Evolutionary conservation across 2,329 filamentous ascomycete species (phyloP), one percentile per base, ranked within the genome.

Genomic region (Diaporthe australafricana): DNA sequence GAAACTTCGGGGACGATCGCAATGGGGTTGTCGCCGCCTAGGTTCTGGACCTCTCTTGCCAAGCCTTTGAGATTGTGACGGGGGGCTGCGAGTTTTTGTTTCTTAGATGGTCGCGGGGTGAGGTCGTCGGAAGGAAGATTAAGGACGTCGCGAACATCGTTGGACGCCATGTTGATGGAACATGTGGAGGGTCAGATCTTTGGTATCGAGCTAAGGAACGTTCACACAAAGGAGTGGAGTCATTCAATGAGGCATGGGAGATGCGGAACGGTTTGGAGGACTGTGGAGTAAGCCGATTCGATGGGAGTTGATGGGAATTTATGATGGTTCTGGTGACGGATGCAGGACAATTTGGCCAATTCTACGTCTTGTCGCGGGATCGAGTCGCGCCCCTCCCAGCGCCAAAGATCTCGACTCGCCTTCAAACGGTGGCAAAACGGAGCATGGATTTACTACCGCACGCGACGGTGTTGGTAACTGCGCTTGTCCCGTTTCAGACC

Each of bases 111-210:
- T 74, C 92, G 84, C 68, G 85, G 79, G 65, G 84, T 78, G 65
- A 83, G 77, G 73, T 85, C 83, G 40, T 91, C 91, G 76, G 90
- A 85, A 63, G 92, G 92, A 80, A 97, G 87, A 81, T 95, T 94
- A 79, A 97, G 90, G 80, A 97, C 94, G 81, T 97, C 94, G 84
- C 93, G 94, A 77, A 97, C 90, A 87, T 97, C 94, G 81, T 91
- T 89, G 74, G 92, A 92, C 73, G 92, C 87, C 91, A 94, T 94
- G 75, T 78, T 86, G 75, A 69, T 66, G 72, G 72, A 72, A 32
- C 73, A 42, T n/a, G n/a, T 38, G 12, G 56, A 42, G 73, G 20
- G 45, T 48, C 70, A 50, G 38, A 30, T 38, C 48, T 32, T 52
- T 52, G 65, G 27, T 22, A 63, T 63, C 42, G 48, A 47, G 20